Evolutionary conservation across 1,139 yeast species (phyloP), one percentile per base, ranked within the genome.

Genomic region (Kurtzmaniella quercitrusa): DNA sequence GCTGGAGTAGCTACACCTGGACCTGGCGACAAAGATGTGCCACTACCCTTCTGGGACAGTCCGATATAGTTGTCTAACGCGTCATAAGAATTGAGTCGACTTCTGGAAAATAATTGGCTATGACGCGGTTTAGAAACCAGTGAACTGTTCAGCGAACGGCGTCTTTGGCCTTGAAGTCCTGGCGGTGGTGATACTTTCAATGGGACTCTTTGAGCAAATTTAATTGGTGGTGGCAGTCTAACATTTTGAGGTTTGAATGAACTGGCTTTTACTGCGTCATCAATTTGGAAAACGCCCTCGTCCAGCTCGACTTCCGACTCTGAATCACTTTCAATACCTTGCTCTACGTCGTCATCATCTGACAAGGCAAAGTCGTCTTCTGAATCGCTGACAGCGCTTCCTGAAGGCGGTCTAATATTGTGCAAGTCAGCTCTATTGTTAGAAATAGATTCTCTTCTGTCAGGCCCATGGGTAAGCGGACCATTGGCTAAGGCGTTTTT

Each of bases 371-470:
- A 68, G 44, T 75, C 80, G 41, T 71, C 82, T 42, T 74, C 80
- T 15, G 70, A 66, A 54, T 71, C 76, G 39, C 66, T 65, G 33
- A 64, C 68, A 36, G 42, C 18, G 2, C 44, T 50, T 47, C 70
- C 76, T 41, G 51, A 55, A 44, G 83, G 83, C 6, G 78, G 55
- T 45, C 63, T 68, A 20, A 72, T 52, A 50, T 67, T 69, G 55
- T 77, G 82, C 36, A 71, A 58, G 50, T 75, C 78, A 20, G 68
- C 61, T 38, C 59, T 60, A 30, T 68, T 60, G 50, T 68, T 72
- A 20, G 84, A 76, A 42, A 82, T 81, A 20, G 82, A 74, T 51
- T 79, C 84, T 47, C 87, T 65, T 54, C 82, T 57, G 36, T 57
- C 21, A 14, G 43, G 43, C 53, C 44, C 33, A 17, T 49, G 33